Evolutionary conservation across 768 basidiomycete genomes (phyloP).

Genomic region (Lactarius indigo): DNA sequence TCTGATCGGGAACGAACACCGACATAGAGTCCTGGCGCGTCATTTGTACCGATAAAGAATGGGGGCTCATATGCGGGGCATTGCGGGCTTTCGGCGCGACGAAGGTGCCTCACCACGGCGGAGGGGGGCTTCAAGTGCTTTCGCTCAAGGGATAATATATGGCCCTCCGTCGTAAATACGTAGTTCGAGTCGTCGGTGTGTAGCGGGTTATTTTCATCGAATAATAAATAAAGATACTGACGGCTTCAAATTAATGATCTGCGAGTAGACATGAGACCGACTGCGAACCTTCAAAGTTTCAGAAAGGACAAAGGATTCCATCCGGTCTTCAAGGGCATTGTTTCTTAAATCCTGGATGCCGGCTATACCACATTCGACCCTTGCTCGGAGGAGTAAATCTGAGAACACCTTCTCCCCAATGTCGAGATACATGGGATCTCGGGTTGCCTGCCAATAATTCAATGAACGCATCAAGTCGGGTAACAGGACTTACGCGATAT

Average conservation of each 20-base stretch:
- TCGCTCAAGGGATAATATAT: constrained; percentile 66
- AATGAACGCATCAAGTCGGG: constrained; percentile 4
- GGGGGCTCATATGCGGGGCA: constrained; percentile 69
- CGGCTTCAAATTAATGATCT: background rate
- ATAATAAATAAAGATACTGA: constrained; percentile 90
- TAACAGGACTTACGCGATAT: constrained; percentile 58
- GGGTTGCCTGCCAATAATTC: constrained; percentile 65
- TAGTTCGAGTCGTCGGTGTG: constrained; percentile 78
- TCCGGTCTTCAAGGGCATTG: constrained; percentile 82
- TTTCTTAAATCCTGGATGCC: constrained; percentile 76
- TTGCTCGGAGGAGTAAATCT: constrained; percentile 71
- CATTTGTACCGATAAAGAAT: constrained; percentile 31
- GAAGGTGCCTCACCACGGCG: constrained; percentile 54
- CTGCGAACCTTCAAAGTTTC: constrained; percentile 82
- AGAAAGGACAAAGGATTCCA: constrained; percentile 96
- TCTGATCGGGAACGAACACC: constrained; percentile 75
- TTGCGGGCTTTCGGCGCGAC: constrained; percentile 61
- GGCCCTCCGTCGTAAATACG: constrained; percentile 95
- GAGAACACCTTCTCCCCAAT: constrained; percentile 80
- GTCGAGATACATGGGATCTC: constrained; percentile 88
- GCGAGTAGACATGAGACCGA: background rate
- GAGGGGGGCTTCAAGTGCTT: constrained; percentile 55
- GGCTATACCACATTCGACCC: constrained; percentile 82
- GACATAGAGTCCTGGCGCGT: constrained; percentile 48
- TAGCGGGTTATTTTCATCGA: constrained; percentile 78